These are phyloP conservation scores for Rhodotorula sp. DNA, from an alignment of 1,284 basidiomycete species.

Conservation along the genomic window DNA sequence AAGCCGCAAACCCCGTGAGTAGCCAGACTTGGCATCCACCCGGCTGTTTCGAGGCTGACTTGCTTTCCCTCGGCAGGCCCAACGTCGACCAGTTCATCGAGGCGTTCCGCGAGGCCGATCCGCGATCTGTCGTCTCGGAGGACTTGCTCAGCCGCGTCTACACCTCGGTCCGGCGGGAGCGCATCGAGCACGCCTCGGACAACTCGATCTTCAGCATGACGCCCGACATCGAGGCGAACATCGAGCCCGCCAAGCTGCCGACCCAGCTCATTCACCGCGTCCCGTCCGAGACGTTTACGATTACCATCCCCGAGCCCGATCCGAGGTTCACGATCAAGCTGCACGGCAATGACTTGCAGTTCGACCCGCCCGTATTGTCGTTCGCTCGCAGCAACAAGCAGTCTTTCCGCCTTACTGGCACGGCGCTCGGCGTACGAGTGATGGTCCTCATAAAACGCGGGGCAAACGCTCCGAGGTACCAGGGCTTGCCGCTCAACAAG, in stretches of 20 bases:
- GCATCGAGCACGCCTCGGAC: slow-evolving; percentile 65
- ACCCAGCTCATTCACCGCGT: slow-evolving; percentile 74
- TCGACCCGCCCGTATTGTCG: slow-evolving; percentile 75
- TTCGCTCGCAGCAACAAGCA: slow-evolving; percentile 72
- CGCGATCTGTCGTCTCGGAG: slow-evolving; percentile 65
- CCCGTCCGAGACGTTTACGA: slow-evolving; percentile 77
- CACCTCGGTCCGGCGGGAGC: slow-evolving; percentile 65
- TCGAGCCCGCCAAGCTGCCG: slow-evolving; percentile 69
- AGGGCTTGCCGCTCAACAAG: slow-evolving; percentile 71
- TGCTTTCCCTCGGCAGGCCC: slow-evolving; percentile 53
- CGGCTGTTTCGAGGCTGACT: neutral
- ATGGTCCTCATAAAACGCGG: slow-evolving; percentile 77
- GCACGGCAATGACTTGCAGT: slow-evolving; percentile 76
- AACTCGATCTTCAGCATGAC: slow-evolving; percentile 44
- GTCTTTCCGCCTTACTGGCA: slow-evolving; percentile 83
- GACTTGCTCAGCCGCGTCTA: slow-evolving; percentile 73
- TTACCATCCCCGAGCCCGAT: slow-evolving; percentile 78
- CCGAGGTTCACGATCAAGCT: slow-evolving; percentile 73
- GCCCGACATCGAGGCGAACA: slow-evolving; percentile 57
- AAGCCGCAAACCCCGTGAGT: slow-evolving; percentile 5
- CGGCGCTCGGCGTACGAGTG: slow-evolving; percentile 68
- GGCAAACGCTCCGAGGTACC: slow-evolving; percentile 72
- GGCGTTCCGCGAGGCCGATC: slow-evolving; percentile 72
- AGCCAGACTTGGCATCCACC: neutral
- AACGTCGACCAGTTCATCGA: slow-evolving; percentile 72